A percentile compares a stretch with the other conserved stretches of the same genome.
phyloP scores from a whole-genome alignment of 1,139 yeast genomes.

The Saccharomycopsis phalli region DNA sequence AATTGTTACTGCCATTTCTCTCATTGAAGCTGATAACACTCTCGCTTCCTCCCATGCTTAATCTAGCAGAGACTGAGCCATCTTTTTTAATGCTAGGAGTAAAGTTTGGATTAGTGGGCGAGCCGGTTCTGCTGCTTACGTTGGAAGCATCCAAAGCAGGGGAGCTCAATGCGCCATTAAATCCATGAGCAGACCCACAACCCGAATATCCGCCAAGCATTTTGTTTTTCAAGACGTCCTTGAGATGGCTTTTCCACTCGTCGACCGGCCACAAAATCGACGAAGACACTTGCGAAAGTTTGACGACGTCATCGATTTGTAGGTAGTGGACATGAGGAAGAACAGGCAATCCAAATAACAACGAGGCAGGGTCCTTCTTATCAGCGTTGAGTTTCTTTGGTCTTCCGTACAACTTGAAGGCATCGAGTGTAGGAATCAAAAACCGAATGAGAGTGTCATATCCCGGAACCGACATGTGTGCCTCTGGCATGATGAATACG shows the following conservation, averaged over 20 bases:
- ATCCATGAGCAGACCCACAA: constrained; percentile 62
- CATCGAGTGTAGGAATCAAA: constrained; percentile 74
- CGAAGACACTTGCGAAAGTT: constrained; percentile 26
- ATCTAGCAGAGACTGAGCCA: too few relatives aligned
- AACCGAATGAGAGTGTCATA: constrained; percentile 88
- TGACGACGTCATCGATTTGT: constrained; percentile 45
- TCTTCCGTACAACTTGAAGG: constrained; percentile 84
- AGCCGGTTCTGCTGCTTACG: constrained; percentile 23
- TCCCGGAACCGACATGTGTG: constrained; percentile 88
- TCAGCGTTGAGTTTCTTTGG: constrained; percentile 86
- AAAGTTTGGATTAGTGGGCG: constrained; percentile 19
- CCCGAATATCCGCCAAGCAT: constrained; percentile 72
- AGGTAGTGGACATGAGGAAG: constrained; percentile 82
- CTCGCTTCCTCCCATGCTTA: too few relatives aligned
- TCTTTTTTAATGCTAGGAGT: constrained; percentile 30
- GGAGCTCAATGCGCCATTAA: constrained; percentile 48
- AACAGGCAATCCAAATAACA: constrained; percentile 86
- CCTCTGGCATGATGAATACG: constrained; percentile 93
- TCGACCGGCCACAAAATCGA: constrained; percentile 52
- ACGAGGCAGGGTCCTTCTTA: constrained; percentile 66
- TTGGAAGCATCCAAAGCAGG: constrained; percentile 28
- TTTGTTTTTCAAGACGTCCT: constrained; percentile 53
- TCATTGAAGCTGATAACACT: too few relatives aligned
- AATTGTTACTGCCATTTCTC: too few relatives aligned
- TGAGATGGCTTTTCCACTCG: constrained; percentile 63